These are phyloP conservation scores for Mucor circinelloides DNA, from an alignment of 371 early-diverging fungal species.

Conservation along the genomic window DNA sequence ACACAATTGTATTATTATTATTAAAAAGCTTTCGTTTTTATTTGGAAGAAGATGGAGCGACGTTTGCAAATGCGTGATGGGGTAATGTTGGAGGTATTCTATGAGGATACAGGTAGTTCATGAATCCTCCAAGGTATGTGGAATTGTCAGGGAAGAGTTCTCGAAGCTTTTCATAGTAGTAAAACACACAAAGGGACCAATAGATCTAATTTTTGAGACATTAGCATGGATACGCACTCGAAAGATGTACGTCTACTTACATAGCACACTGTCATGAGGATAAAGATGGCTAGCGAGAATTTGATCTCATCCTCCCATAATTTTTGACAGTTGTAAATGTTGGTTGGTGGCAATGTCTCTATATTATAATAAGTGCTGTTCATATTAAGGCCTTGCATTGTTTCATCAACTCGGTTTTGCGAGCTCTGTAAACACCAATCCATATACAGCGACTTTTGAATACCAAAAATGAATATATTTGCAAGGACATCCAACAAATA, in stretches of 20 bases:
- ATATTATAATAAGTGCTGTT: neutral
- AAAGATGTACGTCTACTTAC: slow-evolving; percentile 25
- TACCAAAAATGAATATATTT: slow-evolving; percentile 30
- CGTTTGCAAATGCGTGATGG: neutral
- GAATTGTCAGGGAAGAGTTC: slow-evolving; percentile 8
- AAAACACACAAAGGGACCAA: slow-evolving; percentile 43
- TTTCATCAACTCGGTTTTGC: neutral
- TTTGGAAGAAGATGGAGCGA: neutral
- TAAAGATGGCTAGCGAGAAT: slow-evolving; percentile 30
- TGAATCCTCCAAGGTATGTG: slow-evolving; percentile 2
- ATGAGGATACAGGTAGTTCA: slow-evolving; percentile 11
- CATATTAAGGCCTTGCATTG: neutral
- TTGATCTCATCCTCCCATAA: slow-evolving; percentile 49
- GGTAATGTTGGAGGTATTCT: neutral
- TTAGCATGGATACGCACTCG: too few species aligned
- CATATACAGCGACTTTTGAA: slow-evolving; percentile 32
- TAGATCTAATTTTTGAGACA: slow-evolving; percentile 24
- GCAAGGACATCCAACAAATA: slow-evolving; percentile 13
- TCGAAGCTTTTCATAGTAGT: slow-evolving; percentile 38
- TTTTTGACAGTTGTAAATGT: slow-evolving; percentile 35
- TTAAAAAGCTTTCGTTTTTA: slow-evolving; percentile 3
- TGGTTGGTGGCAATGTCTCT: neutral
- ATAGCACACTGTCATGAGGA: slow-evolving; percentile 34
- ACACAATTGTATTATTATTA: slow-evolving; percentile 6
- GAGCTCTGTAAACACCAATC: slow-evolving; percentile 34